Evolutionary conservation across 352 stramenopile genomes (phyloP).

Genomic region (Globisporangium iwayamae): DNA sequence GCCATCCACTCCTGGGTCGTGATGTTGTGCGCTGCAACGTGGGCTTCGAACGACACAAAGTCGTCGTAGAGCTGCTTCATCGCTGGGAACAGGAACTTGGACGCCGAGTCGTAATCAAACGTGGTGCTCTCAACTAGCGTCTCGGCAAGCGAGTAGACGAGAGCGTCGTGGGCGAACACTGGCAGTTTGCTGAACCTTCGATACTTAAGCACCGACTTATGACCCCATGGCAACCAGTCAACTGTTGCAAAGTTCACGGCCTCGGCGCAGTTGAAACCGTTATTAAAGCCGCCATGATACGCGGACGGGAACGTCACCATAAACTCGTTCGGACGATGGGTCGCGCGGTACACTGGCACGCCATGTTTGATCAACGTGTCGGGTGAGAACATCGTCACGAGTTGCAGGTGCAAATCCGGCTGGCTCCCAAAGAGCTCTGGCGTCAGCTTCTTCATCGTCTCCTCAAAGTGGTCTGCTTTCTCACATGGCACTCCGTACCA

Average conservation of each 20-base stretch:
- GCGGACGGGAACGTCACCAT: conserved; percentile 98
- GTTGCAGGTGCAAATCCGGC: conserved; percentile 93
- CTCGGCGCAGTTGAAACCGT: conserved; percentile 93
- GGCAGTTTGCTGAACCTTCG: conserved; percentile 74
- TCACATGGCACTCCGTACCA: conserved; percentile 96
- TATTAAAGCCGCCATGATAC: conserved; percentile 98
- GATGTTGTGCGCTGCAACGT: conserved; percentile 29
- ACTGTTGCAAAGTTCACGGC: conserved; percentile 90
- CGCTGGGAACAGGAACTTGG: conserved; percentile 55
- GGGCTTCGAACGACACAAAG: conserved; percentile 45
- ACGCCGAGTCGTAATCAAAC: conserved; percentile 48
- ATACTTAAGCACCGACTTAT: conserved; percentile 72
- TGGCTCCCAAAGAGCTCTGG: conserved; percentile 94
- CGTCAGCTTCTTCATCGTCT: conserved; percentile 88
- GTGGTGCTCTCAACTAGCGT: conserved; percentile 50
- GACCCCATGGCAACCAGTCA: conserved; percentile 86
- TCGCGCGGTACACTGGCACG: conserved; percentile 93
- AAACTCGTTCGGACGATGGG: conserved; percentile 96
- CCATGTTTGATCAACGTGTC: conserved; percentile 69
- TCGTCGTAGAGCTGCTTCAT: conserved; percentile 60
- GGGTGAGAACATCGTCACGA: conserved; percentile 86
- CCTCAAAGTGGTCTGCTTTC: conserved; percentile 90
- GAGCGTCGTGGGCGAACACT: conserved; percentile 84
- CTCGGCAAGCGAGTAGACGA: conserved; percentile 74
- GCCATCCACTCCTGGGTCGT: conserved; percentile 49